Evolutionary conservation across 2,329 filamentous ascomycete species (phyloP), one percentile per base, ranked within the genome.

Genomic region (Emergomyces africanus): DNA sequence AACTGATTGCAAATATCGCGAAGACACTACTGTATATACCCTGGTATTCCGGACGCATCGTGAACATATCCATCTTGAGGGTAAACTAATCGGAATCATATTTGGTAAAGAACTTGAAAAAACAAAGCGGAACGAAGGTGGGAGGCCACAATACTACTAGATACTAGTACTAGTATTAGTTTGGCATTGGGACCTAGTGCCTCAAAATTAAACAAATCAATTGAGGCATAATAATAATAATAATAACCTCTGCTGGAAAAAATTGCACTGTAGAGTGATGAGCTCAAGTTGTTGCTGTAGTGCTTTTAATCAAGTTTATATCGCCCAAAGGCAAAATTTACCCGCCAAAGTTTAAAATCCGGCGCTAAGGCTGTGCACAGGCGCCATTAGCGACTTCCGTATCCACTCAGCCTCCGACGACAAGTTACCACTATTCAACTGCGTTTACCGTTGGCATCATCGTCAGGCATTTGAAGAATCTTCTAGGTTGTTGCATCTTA

Each of bases 41-140:
- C 35, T 48, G 6, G 57, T 14, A 39, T 50, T 50, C 15, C 50
- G 54, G n/a, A 59, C 46, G 33, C 63, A 62, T 12, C 57, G 58
- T 46, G 57, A 58, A 42, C 63, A 65, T 37, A 61, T 46, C 60
- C 61, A 62, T 58, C 37, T 54, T 54, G 56, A 41, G 51, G 33
- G 44, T 56, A 59, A 49, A 1, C 56, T 12, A 57, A 57, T 54
- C 53, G 46, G 20, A 18, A 60, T 48, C 59, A 60, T 60, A n/a
- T 49, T 56, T 20, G 44, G 46, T 23, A 51, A 37, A n/a, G n/a
- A n/a, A n/a, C n/a, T n/a, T n/a, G n/a, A n/a, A n/a, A n/a, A n/a
- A 23, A 6, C 9, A 46, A 33, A 41, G 25, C 23, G 30, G 28
- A 59, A 39, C 14, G 30, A 5, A n/a, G 14, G 20, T 41, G 6